These are phyloP conservation scores for Purpureocillium takamizusanense DNA, from an alignment of 2,329 filamentous ascomycete species.

Conservation along the genomic window DNA sequence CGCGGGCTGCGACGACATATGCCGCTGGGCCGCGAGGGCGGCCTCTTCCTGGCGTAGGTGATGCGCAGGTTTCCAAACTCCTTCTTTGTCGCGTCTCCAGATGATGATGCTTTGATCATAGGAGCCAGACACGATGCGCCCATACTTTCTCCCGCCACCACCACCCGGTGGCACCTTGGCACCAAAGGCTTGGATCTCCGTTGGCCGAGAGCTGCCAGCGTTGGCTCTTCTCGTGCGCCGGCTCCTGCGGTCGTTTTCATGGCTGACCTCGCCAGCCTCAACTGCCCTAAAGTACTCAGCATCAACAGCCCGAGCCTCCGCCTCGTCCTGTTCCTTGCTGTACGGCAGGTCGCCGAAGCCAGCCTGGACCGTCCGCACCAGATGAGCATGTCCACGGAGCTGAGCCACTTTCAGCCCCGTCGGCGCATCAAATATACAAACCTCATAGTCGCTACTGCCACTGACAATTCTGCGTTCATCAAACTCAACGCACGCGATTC, in stretches of 20 bases:
- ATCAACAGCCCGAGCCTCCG: conserved; percentile 66
- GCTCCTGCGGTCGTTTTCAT: conserved; percentile 20
- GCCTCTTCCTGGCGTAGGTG: conserved; percentile 68
- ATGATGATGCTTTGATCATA: conserved; percentile 96
- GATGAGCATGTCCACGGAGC: conserved; percentile 68
- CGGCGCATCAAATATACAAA: conserved; percentile 85
- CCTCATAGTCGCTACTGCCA: conserved; percentile 90
- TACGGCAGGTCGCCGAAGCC: conserved; percentile 85
- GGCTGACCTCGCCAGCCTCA: conserved; percentile 38
- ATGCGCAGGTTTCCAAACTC: conserved; percentile 74
- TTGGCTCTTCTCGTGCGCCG: conserved; percentile 42
- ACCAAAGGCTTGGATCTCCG: conserved; percentile 70
- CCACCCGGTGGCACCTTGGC: conserved; percentile 86
- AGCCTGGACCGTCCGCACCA: conserved; percentile 91
- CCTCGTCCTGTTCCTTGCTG: conserved; percentile 63
- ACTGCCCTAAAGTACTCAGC: conserved; percentile 58
- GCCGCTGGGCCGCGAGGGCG: conserved; percentile 37
- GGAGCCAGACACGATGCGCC: conserved; percentile 91
- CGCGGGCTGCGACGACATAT: conserved; percentile 6
- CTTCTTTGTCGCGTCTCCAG: conserved; percentile 80
- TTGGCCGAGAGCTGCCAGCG: conserved; percentile 64
- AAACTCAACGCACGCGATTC: conserved; percentile 95
- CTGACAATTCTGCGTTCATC: conserved; percentile 90
- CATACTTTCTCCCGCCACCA: conserved; percentile 80
- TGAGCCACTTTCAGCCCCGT: conserved; percentile 86